Conservation (phyloP, 148 eudicot genomes). For the Rhododendron ferrugineum region DNA sequence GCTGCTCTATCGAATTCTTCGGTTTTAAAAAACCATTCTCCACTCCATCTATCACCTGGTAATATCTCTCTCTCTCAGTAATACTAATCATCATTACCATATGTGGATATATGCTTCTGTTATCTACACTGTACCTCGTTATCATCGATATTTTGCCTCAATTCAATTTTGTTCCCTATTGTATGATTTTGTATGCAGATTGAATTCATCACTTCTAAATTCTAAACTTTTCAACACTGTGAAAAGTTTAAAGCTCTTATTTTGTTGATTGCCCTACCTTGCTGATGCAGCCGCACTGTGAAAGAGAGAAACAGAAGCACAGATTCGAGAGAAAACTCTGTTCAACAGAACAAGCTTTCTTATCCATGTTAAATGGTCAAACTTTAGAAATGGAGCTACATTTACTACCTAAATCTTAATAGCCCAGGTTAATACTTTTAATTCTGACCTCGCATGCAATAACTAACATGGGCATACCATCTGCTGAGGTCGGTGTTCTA, state of each 20-base stretch:
- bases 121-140: not conserved
- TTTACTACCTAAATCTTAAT: not conserved
- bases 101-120: not conserved
- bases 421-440: not conserved
- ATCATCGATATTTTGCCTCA: not conserved
- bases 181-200: not conserved
- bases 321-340: not conserved
- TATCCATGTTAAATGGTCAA: not conserved
- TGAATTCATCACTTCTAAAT: not conserved
- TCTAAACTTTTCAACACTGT: too few relatives aligned
- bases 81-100: not conserved
- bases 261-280: not conserved
- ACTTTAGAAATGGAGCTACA: not conserved
- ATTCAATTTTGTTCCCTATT: not conserved
- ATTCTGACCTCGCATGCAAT: not conserved
- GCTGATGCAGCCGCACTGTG: not conserved
- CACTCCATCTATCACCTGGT: constrained; percentile 39
- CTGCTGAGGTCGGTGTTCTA: not conserved
- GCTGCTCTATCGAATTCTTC: constrained; percentile 40
- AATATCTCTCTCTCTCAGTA: constrained; percentile 7
- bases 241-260: not conserved
- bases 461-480: not conserved
- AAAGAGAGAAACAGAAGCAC: not conserved
- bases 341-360: not conserved
- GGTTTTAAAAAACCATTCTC: constrained; percentile 23